Evolutionary conservation across 768 basidiomycete species (phyloP).

Genomic region (Chiua virens): DNA sequence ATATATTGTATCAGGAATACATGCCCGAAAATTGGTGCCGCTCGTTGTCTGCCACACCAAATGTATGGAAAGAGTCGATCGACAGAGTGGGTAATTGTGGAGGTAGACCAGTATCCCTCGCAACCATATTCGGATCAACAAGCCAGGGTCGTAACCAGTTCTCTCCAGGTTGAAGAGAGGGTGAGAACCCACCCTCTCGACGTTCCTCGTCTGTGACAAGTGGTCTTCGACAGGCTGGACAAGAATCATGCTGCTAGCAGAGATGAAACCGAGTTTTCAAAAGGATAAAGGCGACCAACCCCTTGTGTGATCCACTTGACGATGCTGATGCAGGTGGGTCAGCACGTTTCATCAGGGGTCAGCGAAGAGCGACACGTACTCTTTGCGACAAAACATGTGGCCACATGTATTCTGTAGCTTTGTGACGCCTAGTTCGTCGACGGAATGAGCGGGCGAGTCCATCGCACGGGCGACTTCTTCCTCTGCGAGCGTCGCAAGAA

Average conservation of each 20-base stretch:
- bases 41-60: conserved; percentile 15
- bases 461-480: conserved; percentile 73
- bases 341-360: conserved; percentile 10
- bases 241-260: conserved; percentile 54
- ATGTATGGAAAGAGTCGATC: conserved; percentile 12
- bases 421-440: conserved; percentile 72
- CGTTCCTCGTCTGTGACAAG: conserved; percentile 34
- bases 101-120: conserved; percentile 9
- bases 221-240: conserved; percentile 61
- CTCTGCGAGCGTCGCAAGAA: conserved; percentile 67
- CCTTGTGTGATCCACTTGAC: conserved; percentile 60
- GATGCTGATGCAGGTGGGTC: conserved; percentile 44
- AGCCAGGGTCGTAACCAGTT: conserved; percentile 26
- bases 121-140: conserved; percentile 18
- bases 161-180: conserved; percentile 2
- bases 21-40: conserved; percentile 47
- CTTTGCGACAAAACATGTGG: conserved; percentile 80
- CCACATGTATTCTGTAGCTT: conserved; percentile 53
- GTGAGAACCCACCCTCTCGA: conserved; percentile 4
- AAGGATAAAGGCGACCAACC: conserved; percentile 37
- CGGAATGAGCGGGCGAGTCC: conserved; percentile 75
- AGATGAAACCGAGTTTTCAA: conserved; percentile 8
- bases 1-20: conserved; percentile 60
- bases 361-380: conserved; percentile 46
- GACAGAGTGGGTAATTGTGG: conserved; percentile 18